Evolutionary conservation across 768 basidiomycete species (phyloP).

Genomic region (Boletus reticulatus): DNA sequence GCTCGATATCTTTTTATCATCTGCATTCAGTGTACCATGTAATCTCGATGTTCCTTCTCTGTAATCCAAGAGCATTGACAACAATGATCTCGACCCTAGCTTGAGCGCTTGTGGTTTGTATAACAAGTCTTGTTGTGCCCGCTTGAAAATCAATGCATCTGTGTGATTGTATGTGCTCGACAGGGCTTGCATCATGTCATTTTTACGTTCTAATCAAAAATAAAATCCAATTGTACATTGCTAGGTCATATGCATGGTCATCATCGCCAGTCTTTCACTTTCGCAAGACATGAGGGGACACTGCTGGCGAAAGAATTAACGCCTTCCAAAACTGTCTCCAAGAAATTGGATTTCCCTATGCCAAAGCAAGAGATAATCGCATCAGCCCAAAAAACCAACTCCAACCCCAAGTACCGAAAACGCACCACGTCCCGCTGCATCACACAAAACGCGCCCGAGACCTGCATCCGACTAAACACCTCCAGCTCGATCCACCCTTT

Average conservation of each 20-base stretch:
- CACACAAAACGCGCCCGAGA: slow-evolving; percentile 61
- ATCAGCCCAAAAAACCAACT: not conserved
- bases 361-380: not conserved
- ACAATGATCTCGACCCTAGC: not conserved
- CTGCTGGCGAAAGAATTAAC: slow-evolving; percentile 46
- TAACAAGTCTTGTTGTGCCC: no score
- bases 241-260: not conserved
- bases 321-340: slow-evolving; percentile 78
- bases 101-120: no score
- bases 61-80: slow-evolving; percentile 15
- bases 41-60: slow-evolving; percentile 12
- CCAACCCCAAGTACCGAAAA: slow-evolving; percentile 5
- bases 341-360: slow-evolving; percentile 71
- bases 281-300: slow-evolving; percentile 58
- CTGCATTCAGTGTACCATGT: slow-evolving; percentile 28
- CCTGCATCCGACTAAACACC: slow-evolving; percentile 46
- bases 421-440: slow-evolving; percentile 69
- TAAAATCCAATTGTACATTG: not conserved
- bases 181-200: no score
- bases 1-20: slow-evolving; percentile 29
- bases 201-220: not conserved
- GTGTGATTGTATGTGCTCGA: no score
- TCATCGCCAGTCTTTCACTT: not conserved
- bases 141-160: no score
- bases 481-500: slow-evolving; percentile 80